These are phyloP conservation scores for Viola odorata DNA, from an alignment of 345 rosid genomes.

Conservation along the genomic window DNA sequence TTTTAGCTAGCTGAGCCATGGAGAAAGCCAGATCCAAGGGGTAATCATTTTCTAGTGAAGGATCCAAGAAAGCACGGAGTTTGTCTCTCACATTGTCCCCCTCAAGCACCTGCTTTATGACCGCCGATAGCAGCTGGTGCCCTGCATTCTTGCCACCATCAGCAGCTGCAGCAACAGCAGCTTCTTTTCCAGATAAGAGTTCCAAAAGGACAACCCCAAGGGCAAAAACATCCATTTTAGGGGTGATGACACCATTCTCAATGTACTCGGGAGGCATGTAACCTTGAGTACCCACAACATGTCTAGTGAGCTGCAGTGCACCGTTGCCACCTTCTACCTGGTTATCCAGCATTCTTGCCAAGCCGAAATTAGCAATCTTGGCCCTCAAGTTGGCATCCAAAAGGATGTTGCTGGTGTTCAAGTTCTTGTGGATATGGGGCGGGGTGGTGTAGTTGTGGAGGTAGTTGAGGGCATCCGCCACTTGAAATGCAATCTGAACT, in stretches of 20 bases:
- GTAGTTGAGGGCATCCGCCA: slow-evolving; percentile 76
- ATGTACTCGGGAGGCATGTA: slow-evolving; percentile 89
- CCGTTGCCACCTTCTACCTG: slow-evolving; percentile 29
- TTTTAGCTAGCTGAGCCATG: slow-evolving; percentile 63
- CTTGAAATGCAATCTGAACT: slow-evolving; percentile 59
- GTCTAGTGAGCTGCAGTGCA: slow-evolving; percentile 60
- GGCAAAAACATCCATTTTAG: slow-evolving; percentile 76
- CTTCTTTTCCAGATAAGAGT: slow-evolving; percentile 73
- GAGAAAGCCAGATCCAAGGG: slow-evolving; percentile 80
- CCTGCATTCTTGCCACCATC: slow-evolving; percentile 24
- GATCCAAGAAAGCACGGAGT: slow-evolving; percentile 54
- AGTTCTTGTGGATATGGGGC: slow-evolving; percentile 72
- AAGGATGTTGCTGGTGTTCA: slow-evolving; percentile 74
- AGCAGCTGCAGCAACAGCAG: slow-evolving; percentile 25
- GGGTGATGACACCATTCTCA: slow-evolving; percentile 79
- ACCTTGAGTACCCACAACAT: slow-evolving; percentile 79
- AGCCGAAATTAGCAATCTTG: slow-evolving; percentile 70
- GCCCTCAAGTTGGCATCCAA: slow-evolving; percentile 66
- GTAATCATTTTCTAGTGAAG: slow-evolving; percentile 50
- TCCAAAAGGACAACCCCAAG: slow-evolving; percentile 79
- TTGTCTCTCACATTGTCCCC: slow-evolving; percentile 73
- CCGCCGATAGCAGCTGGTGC: slow-evolving; percentile 43
- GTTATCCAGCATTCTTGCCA: slow-evolving; percentile 51
- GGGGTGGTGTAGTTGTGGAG: slow-evolving; percentile 77
- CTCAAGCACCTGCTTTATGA: slow-evolving; percentile 48